These are phyloP conservation scores for Durotheca rogersii DNA, from an alignment of 495 filamentous ascomycete species.

Conservation along the genomic window DNA sequence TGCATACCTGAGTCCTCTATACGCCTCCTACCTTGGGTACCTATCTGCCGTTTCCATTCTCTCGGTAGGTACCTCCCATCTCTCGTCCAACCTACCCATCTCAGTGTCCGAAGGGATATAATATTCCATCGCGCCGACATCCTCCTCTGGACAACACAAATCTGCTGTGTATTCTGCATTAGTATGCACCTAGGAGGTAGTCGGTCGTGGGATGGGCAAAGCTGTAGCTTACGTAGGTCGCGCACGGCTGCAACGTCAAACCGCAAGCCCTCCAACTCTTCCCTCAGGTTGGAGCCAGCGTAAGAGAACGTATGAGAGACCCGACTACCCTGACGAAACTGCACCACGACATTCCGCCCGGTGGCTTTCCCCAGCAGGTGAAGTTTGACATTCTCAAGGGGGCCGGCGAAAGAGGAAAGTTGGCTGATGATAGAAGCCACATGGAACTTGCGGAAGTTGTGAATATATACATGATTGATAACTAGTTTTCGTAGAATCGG, in stretches of 20 bases:
- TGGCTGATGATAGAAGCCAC: neutral
- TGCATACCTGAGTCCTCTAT: no score
- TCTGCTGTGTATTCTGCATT: no score
- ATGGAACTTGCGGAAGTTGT: neutral
- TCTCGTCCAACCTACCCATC: no score
- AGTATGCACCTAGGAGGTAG: no score
- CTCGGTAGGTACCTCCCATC: no score
- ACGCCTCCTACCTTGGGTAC: neutral
- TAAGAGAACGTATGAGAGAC: constrained; percentile 4
- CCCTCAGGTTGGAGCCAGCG: constrained; percentile 2
- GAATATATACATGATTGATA: constrained; percentile 10
- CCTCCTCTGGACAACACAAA: no score
- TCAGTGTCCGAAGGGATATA: no score
- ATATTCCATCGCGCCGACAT: no score
- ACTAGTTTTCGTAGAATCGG: constrained; percentile 35
- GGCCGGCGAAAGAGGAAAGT: neutral
- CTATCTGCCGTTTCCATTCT: no score
- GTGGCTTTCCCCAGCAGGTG: neutral
- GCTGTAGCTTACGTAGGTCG: no score
- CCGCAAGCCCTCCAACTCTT: neutral
- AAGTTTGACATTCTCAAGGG: constrained; percentile 2
- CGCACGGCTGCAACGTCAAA: no score
- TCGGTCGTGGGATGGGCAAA: no score
- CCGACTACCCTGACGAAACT: neutral
- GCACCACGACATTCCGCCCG: neutral